Conservation (phyloP, 805 yeast species). For the Saccharomycopsis fermentans region DNA sequence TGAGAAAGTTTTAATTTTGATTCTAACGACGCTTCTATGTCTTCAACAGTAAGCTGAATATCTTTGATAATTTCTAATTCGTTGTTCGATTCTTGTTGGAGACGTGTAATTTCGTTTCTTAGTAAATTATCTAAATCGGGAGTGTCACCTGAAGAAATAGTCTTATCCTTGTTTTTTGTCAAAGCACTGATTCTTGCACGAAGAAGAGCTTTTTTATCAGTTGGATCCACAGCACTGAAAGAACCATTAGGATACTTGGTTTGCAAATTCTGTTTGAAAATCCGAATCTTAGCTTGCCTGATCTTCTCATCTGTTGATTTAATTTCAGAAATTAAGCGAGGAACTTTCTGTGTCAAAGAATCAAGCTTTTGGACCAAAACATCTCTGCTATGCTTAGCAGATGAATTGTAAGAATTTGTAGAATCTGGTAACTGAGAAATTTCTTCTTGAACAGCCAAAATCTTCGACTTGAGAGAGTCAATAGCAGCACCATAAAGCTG, state of each 20-base stretch:
- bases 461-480: constrained; percentile 52
- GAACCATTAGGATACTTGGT: constrained; percentile 62
- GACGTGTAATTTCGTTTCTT: constrained; percentile 28
- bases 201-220: constrained; percentile 72
- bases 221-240: constrained; percentile 51
- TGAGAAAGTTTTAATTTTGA: constrained; percentile 26
- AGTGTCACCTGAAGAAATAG: constrained; percentile 19
- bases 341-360: constrained; percentile 59
- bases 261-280: constrained; percentile 44
- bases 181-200: constrained; percentile 87
- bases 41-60: constrained; percentile 60
- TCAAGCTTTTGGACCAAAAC: constrained; percentile 49
- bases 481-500: constrained; percentile 43
- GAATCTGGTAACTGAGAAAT: constrained; percentile 21
- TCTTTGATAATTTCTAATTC: constrained; percentile 45
- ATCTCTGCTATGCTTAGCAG: constrained; percentile 31
- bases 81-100: constrained; percentile 34
- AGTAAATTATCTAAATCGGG: constrained; percentile 30
- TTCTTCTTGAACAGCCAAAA: constrained; percentile 35
- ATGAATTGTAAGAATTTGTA: constrained; percentile 26
- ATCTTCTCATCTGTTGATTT: constrained; percentile 58
- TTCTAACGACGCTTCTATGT: constrained; percentile 36
- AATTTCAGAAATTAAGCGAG: constrained; percentile 56
- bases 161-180: constrained; percentile 50
- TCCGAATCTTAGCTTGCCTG: constrained; percentile 51